phyloP scores from a whole-genome alignment of 148 eudicot species.

The Silene conica region DNA sequence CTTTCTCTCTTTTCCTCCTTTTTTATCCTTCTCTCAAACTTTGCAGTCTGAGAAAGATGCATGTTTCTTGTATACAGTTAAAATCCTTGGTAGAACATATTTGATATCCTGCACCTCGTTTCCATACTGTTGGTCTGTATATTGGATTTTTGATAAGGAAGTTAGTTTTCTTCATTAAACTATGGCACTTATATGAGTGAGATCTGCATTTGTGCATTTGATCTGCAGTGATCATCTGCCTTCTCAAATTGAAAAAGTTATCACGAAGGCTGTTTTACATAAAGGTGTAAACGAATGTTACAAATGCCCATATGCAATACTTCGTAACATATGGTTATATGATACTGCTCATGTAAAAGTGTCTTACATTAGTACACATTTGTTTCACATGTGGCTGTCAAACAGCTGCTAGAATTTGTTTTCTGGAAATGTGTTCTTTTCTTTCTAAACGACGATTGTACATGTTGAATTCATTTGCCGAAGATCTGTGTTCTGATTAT shows the following conservation, averaged over 20 bases:
- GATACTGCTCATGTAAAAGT: background rate
- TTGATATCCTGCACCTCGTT: slow-evolving; percentile 12
- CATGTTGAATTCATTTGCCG: background rate
- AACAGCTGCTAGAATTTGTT: background rate
- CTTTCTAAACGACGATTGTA: background rate
- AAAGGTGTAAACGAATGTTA: too few relatives aligned
- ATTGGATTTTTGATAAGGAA: background rate
- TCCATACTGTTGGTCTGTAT: background rate
- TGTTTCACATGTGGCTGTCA: background rate
- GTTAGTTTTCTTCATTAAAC: background rate
- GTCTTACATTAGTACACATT: background rate
- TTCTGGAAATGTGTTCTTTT: background rate
- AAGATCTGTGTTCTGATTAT: background rate
- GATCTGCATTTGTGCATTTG: slow-evolving; percentile 5
- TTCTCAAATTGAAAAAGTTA: background rate
- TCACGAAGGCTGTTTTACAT: too few relatives aligned
- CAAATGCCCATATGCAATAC: too few relatives aligned
- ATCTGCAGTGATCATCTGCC: slow-evolving; percentile 5
- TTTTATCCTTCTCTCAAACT: background rate
- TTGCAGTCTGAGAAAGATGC: background rate
- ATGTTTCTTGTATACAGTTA: background rate
- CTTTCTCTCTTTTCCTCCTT: background rate
- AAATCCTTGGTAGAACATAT: background rate
- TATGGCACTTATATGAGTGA: background rate
- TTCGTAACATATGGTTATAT: background rate